Percentiles rank a stretch among this genome's conserved stretches.
These are phyloP conservation scores for Pythium diclinum DNA, from an alignment of 352 stramenopile genomes.

Conservation along the genomic window DNA sequence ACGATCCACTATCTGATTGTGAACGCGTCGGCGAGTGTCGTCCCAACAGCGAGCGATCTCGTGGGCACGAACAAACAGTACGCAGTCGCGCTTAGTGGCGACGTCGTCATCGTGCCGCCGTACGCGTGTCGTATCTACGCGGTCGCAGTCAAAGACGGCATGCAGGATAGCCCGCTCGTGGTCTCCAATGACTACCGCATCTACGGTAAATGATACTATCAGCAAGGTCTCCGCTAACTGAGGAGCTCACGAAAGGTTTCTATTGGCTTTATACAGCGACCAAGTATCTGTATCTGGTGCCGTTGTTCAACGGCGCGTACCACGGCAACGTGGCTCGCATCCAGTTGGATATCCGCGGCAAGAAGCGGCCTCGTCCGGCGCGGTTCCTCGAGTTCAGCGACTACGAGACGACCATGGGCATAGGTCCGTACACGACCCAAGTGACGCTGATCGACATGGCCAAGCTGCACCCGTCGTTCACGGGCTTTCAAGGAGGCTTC, in stretches of 20 bases:
- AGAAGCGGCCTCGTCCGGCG: constrained; percentile 68
- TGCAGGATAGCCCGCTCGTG: constrained; percentile 46
- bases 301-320: constrained; percentile 66
- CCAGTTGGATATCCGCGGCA: constrained; percentile 68
- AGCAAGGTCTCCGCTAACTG: neutral
- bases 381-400: constrained; percentile 80
- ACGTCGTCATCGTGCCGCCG: constrained; percentile 47
- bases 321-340: constrained; percentile 63
- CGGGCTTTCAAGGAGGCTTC: constrained; percentile 61
- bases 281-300: constrained; percentile 71
- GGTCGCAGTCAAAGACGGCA: constrained; percentile 59
- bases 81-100: constrained; percentile 33
- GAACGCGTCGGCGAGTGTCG: constrained; percentile 14
- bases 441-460: constrained; percentile 57
- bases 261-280: constrained; percentile 33
- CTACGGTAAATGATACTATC: constrained; percentile 37
- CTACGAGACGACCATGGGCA: constrained; percentile 59
- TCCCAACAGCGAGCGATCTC: constrained; percentile 18
- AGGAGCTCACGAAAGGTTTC: neutral
- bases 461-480: constrained; percentile 41
- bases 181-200: constrained; percentile 56
- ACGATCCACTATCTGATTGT: constrained; percentile 61
- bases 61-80: constrained; percentile 31
- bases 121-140: constrained; percentile 63
- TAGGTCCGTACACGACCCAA: constrained; percentile 63